Evolutionary conservation across 2,329 filamentous ascomycete genomes (phyloP).

Genomic region (Penicillium sp.): DNA sequence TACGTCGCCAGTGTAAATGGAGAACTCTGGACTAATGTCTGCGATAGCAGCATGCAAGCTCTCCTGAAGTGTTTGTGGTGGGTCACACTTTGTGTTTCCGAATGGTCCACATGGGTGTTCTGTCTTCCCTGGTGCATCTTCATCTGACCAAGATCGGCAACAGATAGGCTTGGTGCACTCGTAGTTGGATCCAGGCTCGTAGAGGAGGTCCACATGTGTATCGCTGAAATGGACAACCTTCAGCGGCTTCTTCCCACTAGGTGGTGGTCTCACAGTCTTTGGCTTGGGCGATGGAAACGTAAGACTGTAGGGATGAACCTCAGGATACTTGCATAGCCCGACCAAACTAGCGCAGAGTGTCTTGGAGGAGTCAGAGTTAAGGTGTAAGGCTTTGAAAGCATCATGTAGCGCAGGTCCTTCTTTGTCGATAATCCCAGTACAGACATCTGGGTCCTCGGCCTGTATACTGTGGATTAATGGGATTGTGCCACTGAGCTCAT

Average conservation of each 20-base stretch:
- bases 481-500: neutral
- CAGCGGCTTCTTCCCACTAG: constrained; percentile 49
- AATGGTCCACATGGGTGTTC: constrained; percentile 52
- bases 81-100: constrained; percentile 56
- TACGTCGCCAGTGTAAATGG: constrained; percentile 61
- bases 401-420: constrained; percentile 56
- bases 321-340: constrained; percentile 54
- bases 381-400: constrained; percentile 47
- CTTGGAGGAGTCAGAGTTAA: constrained; percentile 52
- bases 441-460: constrained; percentile 56
- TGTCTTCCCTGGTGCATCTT: constrained; percentile 50
- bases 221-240: constrained; percentile 61
- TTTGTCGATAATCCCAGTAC: constrained; percentile 50
- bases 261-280: constrained; percentile 38
- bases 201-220: constrained; percentile 58
- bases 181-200: constrained; percentile 53
- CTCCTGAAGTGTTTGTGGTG: constrained; percentile 51
- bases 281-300: constrained; percentile 46
- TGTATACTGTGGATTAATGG: constrained; percentile 18
- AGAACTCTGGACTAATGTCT: constrained; percentile 49
- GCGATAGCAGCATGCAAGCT: constrained; percentile 51
- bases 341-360: constrained; percentile 54
- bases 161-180: constrained; percentile 61
- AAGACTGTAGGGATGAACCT: constrained; percentile 45
- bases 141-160: constrained; percentile 53